These are phyloP conservation scores for Diaporthe ilicicola DNA, from an alignment of 2,329 filamentous ascomycete species.

Conservation along the genomic window DNA sequence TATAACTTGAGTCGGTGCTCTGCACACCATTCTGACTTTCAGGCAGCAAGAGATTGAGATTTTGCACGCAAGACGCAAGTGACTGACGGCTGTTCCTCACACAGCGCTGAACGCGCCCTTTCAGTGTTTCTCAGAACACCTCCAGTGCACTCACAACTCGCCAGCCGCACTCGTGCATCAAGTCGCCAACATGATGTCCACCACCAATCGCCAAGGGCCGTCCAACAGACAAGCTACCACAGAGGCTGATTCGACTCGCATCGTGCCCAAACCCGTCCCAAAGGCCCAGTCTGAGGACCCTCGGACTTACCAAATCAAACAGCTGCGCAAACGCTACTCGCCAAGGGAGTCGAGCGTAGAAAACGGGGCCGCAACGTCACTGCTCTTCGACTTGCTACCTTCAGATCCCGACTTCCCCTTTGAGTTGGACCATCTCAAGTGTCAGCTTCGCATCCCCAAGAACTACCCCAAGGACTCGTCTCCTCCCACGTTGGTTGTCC, in stretches of 20 bases:
- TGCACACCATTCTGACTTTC: too few species aligned
- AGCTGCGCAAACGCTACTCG: conserved; percentile 73
- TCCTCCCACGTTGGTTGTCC: conserved; percentile 25
- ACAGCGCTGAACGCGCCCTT: background rate
- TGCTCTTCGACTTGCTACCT: conserved; percentile 73
- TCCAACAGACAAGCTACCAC: conserved; percentile 52
- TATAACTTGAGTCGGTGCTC: background rate
- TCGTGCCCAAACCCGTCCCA: conserved; percentile 73
- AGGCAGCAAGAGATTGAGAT: background rate
- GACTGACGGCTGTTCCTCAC: background rate
- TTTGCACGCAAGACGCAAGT: background rate
- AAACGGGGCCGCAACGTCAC: conserved; percentile 58
- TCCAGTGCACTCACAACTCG: background rate
- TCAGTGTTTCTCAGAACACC: background rate
- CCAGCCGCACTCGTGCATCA: too few species aligned
- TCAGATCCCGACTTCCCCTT: conserved; percentile 88
- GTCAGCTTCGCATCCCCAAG: conserved; percentile 70
- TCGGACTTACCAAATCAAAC: conserved; percentile 76
- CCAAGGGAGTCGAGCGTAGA: conserved; percentile 53
- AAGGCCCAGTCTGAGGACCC: conserved; percentile 72
- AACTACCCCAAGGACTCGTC: conserved; percentile 62
- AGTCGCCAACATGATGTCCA: conserved; percentile 27
- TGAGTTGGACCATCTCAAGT: conserved; percentile 74
- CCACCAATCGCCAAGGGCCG: conserved; percentile 1
- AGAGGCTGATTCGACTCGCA: conserved; percentile 53